phyloP scores from a whole-genome alignment of 306 rosid species.

The Inga leiocalycina region DNA sequence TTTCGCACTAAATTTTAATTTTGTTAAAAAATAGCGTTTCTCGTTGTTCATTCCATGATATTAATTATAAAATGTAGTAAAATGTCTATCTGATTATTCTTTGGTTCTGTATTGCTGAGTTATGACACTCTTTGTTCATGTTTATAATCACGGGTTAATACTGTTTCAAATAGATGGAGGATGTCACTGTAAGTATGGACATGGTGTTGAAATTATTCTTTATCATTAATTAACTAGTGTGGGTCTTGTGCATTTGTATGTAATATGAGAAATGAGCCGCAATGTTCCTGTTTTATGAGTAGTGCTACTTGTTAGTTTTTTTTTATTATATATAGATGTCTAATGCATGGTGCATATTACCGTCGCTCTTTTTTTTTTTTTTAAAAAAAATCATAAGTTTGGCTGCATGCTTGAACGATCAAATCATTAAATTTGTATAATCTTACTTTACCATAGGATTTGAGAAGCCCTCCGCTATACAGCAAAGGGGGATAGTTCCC shows the following conservation, averaged over 20 bases:
- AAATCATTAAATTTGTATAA: slow-evolving; percentile 2
- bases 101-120: background rate
- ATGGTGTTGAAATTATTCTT: background rate
- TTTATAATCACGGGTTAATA: background rate
- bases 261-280: background rate
- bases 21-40: background rate
- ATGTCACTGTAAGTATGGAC: background rate
- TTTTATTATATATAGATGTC: background rate
- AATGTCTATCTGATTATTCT: background rate
- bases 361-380: background rate
- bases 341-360: background rate
- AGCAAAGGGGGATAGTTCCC: slow-evolving; percentile 89
- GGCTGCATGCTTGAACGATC: background rate
- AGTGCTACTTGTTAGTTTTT: background rate
- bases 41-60: background rate
- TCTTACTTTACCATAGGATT: slow-evolving; percentile 51
- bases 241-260: background rate
- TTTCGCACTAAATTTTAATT: background rate
- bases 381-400: background rate
- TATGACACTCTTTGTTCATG: background rate
- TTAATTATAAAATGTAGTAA: background rate
- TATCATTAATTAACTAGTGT: background rate
- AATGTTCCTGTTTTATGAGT: background rate
- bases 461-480: slow-evolving; percentile 90
- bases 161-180: background rate